These are phyloP conservation scores for Echinosophora koreensis DNA, from an alignment of 306 rosid genomes.

Conservation along the genomic window DNA sequence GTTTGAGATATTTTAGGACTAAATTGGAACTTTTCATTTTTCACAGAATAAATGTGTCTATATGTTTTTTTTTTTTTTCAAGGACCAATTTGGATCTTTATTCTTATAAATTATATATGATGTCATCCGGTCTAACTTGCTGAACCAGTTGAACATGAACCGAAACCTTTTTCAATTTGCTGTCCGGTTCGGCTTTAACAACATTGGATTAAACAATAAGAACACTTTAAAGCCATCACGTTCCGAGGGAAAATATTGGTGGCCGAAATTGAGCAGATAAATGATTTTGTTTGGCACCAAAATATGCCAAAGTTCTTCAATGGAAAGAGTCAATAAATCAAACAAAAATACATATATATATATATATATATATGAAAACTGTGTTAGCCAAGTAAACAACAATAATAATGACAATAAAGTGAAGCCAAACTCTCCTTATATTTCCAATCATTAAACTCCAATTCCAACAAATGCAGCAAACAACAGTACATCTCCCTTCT, in stretches of 20 bases:
- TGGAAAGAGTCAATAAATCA: background rate
- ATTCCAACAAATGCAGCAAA: background rate
- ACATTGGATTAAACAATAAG: background rate
- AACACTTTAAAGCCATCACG: constrained; percentile 10
- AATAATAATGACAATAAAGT: background rate
- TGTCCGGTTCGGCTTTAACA: too few relatives aligned
- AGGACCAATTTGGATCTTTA: too few relatives aligned
- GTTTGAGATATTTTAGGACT: too few relatives aligned
- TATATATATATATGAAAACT: background rate
- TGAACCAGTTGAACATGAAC: too few relatives aligned
- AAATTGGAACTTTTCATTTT: too few relatives aligned
- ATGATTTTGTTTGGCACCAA: constrained; percentile 2
- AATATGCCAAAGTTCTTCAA: background rate
- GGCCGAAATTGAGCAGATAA: constrained; percentile 27
- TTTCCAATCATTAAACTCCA: background rate
- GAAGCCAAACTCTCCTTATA: background rate
- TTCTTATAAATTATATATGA: too few relatives aligned
- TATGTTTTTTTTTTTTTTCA: too few relatives aligned
- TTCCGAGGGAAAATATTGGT: background rate
- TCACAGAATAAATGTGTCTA: too few relatives aligned
- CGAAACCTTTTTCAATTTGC: too few relatives aligned
- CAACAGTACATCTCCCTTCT: background rate
- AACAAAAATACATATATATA: too few relatives aligned
- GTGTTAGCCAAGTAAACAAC: constrained; percentile 1
- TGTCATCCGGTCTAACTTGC: too few relatives aligned